Percentiles rank a stretch among this genome's conserved stretches.
Conservation (phyloP, 176 grass and related monocot genomes). For the Carex myosuroides region DNA sequence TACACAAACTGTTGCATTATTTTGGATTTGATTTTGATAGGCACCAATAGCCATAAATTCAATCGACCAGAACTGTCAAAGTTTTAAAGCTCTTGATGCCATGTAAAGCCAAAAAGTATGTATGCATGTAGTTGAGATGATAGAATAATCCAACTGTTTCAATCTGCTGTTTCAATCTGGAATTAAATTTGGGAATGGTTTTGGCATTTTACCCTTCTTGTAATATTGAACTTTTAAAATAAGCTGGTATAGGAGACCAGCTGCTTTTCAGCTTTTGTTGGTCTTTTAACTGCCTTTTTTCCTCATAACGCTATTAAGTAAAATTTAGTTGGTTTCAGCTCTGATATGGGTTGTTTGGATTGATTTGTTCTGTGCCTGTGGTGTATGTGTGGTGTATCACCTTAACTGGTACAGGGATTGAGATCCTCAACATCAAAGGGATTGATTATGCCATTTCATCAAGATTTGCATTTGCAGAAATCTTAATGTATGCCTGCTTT, state of each 20-base stretch:
- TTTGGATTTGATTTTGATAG: background rate
- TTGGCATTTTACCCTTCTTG: background rate
- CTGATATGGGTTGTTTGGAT: background rate
- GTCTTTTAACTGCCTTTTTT: background rate
- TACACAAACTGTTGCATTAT: background rate
- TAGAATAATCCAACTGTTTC: background rate
- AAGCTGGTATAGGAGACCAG: background rate
- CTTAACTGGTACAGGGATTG: background rate
- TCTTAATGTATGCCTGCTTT: too few relatives aligned
- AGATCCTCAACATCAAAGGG: background rate
- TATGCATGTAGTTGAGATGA: background rate
- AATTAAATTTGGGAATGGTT: background rate
- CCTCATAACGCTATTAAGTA: background rate
- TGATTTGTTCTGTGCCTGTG: background rate
- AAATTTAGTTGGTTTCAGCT: background rate
- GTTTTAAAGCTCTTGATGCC: background rate
- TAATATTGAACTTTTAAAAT: background rate
- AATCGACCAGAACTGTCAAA: background rate
- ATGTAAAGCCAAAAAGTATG: background rate
- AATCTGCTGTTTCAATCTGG: background rate
- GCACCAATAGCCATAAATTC: background rate
- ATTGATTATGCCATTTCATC: too few relatives aligned
- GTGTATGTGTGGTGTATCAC: background rate
- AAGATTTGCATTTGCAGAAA: constrained; percentile 35
- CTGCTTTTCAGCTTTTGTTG: background rate